phyloP scores from a whole-genome alignment of 805 yeast genomes.

The Maudiozyma barnettii region DNA sequence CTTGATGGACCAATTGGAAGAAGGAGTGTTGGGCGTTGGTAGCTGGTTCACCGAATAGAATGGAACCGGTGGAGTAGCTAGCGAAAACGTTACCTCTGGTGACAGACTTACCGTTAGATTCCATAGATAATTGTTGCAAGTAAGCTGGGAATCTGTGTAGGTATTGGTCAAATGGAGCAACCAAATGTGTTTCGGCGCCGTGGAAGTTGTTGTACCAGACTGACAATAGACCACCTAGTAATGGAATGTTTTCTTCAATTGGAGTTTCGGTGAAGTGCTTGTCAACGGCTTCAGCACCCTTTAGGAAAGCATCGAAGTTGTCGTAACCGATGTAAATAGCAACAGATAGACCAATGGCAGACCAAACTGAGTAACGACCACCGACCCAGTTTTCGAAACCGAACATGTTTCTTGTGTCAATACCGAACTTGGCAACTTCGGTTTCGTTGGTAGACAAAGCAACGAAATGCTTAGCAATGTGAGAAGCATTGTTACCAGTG shows the following conservation, averaged over 20 bases:
- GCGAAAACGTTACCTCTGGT: constrained; percentile 87
- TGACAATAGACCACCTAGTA: constrained; percentile 83
- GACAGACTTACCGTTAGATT: constrained; percentile 96
- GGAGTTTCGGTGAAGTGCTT: constrained; percentile 79
- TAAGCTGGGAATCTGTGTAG: constrained; percentile 99
- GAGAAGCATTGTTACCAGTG: constrained; percentile 47
- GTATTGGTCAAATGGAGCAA: constrained; percentile 98
- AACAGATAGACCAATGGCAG: constrained; percentile 93
- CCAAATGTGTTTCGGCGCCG: constrained; percentile 96
- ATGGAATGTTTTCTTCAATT: constrained; percentile 84
- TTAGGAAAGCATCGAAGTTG: constrained; percentile 81
- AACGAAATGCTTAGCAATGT: constrained; percentile 94
- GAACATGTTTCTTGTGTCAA: constrained; percentile 96
- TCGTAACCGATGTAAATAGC: constrained; percentile 93
- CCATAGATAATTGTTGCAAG: constrained; percentile 97
- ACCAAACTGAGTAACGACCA: constrained; percentile 99
- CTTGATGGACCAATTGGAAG: constrained; percentile 99
- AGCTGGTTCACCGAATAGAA: constrained; percentile 96
- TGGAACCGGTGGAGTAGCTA: constrained; percentile 91
- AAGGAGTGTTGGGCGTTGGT: constrained; percentile 98
- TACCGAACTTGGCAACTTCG: constrained; percentile 92
- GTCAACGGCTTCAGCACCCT: constrained; percentile 98
- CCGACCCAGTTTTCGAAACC: constrained; percentile 99
- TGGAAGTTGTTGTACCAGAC: constrained; percentile 99
- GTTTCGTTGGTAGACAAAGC: constrained; percentile 89